Percentiles rank a stretch among this genome's conserved stretches.
Evolutionary conservation across 306 rosid genomes (phyloP).

Genomic region (Sophora flavescens): DNA sequence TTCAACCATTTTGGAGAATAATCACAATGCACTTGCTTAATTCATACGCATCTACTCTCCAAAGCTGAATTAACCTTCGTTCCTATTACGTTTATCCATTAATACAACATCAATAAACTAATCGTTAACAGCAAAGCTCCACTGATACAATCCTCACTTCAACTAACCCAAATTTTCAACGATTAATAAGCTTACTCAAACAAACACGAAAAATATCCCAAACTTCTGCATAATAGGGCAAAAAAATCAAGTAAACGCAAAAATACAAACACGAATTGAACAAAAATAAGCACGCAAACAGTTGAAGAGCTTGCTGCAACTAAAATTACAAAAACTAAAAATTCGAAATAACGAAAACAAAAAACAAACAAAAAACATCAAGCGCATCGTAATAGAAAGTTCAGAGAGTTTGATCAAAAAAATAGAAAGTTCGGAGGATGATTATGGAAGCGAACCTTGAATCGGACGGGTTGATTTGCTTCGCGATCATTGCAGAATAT

Average conservation of each 20-base stretch:
- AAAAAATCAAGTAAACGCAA: constrained; percentile 4
- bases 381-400: neutral
- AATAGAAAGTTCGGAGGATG: neutral
- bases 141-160: constrained; percentile 14
- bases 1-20: constrained; percentile 27
- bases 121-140: neutral
- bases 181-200: constrained; percentile 28
- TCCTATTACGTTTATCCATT: neutral
- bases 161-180: constrained; percentile 15
- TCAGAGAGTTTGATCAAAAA: too few species aligned
- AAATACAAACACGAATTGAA: neutral
- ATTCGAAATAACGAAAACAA: neutral
- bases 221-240: neutral
- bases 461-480: constrained; percentile 68
- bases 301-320: neutral
- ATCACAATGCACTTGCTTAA: constrained; percentile 18
- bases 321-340: neutral
- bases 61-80: constrained; percentile 24
- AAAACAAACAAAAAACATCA: neutral
- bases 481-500: constrained; percentile 92
- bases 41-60: constrained; percentile 30
- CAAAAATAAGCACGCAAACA: neutral
- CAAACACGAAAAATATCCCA: constrained; percentile 38
- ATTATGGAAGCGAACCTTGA: constrained; percentile 58
- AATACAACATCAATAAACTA: constrained; percentile 6